These are phyloP conservation scores for Cytospora paraplurivora DNA, from an alignment of 2,329 filamentous ascomycete species.

Conservation along the genomic window DNA sequence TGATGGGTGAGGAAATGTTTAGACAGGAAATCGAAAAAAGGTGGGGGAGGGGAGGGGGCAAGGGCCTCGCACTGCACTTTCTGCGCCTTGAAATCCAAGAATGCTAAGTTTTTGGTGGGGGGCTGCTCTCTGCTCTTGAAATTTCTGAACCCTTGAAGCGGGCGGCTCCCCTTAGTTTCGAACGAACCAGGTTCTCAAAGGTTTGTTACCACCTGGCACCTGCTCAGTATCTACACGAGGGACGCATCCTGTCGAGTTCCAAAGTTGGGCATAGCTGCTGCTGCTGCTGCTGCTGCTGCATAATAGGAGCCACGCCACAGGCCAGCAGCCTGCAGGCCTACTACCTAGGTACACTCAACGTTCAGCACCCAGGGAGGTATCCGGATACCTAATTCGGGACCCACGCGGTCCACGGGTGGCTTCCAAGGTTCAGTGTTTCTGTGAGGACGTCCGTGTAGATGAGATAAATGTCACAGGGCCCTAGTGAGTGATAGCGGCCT, in stretches of 20 bases:
- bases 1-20: slow-evolving; percentile 1
- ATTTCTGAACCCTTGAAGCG: slow-evolving; percentile 22
- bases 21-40: slow-evolving; percentile 15
- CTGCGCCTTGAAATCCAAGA: not conserved
- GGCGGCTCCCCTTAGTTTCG: not conserved
- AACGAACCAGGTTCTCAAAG: too few species aligned
- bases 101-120: slow-evolving; percentile 20
- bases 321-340: too few species aligned
- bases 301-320: too few species aligned
- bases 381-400: too few species aligned
- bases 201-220: not conserved
- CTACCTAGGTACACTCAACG: too few species aligned
- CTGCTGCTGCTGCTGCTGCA: too few species aligned
- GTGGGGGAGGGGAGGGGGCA: slow-evolving; percentile 6
- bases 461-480: not conserved
- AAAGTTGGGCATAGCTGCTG: too few species aligned
- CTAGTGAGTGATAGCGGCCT: slow-evolving; percentile 18
- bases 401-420: not conserved
- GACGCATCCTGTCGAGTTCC: too few species aligned
- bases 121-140: slow-evolving; percentile 17
- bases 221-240: not conserved
- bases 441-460: not conserved
- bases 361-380: too few species aligned
- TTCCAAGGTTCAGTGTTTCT: not conserved
- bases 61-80: not conserved